Evolutionary conservation across 768 basidiomycete species (phyloP), one percentile per base, ranked within the genome.

Genomic region (Omphalotus guepiniiformis): DNA sequence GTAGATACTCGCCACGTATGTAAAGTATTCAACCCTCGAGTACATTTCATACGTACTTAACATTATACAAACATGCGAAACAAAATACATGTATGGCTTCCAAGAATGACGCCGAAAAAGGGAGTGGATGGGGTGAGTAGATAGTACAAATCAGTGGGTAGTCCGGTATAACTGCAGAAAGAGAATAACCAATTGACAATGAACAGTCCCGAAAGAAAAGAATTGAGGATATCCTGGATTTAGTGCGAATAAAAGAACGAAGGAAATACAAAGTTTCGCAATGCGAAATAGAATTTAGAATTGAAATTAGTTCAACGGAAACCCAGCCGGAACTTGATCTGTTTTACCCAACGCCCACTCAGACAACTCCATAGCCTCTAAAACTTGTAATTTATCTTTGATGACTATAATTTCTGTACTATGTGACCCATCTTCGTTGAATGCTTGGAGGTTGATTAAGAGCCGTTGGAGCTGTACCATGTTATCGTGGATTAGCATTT

Each of bases 311-410:
- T 15, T 5, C 5, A 16, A 37, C 35, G 35, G 21, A 5, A 37
- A 21, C 15, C 21, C 35, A 15, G 35, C 6, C n/a, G 44, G 44
- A 16, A 46, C n/a, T 21, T 46, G 18, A 22, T 46, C 23, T n/a
- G 34, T 46, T 26, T 9, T 46, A 15, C 44, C 44, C 35, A 46
- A 36, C 9, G 44, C 44, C 44, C 44, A 46, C n/a, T 35, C 34
- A 6, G 44, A 46, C n/a, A 36, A 26, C n/a, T 46, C 44, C 13
- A 46, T n/a, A 23, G 18, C 8, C 9, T 46, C 44, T 36, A 46
- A 26, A 1, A 23, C 22, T 4, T 36, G 22, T 22, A 46, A 36
- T 19, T 46, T 32, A 12, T 46, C 44, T 16, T 37, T 46, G 9
- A 46, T 13, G 23, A 23, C 30, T n/a, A 8, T 19, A n/a, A 46